Conservation (phyloP, 805 yeast genomes). For the Millerozyma miso region DNA sequence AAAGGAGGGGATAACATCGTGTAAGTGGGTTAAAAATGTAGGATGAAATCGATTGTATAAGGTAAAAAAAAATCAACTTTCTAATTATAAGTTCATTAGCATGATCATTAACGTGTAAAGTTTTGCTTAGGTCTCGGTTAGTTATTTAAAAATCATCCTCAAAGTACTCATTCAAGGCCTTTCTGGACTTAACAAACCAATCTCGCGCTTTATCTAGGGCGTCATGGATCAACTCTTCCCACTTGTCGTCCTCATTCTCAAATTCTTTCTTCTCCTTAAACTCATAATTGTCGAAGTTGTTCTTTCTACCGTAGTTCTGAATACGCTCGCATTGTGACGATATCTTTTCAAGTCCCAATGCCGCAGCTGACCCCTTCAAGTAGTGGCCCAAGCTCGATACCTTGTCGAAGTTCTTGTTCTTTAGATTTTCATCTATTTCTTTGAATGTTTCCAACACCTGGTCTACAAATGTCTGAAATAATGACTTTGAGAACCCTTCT, state of each 20-base stretch:
- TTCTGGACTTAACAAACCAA: conserved; percentile 48
- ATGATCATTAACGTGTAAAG: conserved; percentile 1
- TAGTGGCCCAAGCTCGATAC: conserved; percentile 84
- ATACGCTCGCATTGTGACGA: conserved; percentile 89
- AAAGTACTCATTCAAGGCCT: conserved; percentile 50
- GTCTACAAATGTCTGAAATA: conserved; percentile 80
- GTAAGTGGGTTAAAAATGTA: background rate
- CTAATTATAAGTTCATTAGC: background rate
- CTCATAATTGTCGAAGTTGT: conserved; percentile 29
- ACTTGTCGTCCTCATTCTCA: conserved; percentile 15
- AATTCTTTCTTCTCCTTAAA: conserved; percentile 17
- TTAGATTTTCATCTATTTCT: conserved; percentile 60
- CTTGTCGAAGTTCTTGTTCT: conserved; percentile 45
- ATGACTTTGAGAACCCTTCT: conserved; percentile 77
- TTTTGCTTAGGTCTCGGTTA: too few relatives aligned
- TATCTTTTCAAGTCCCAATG: conserved; percentile 78
- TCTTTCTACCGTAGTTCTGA: conserved; percentile 76
- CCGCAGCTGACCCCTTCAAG: conserved; percentile 92
- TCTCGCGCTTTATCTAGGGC: conserved; percentile 50
- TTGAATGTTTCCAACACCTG: conserved; percentile 81
- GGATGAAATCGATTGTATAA: background rate
- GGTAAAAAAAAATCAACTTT: background rate
- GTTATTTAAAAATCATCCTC: conserved; percentile 22
- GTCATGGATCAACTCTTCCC: conserved; percentile 40
- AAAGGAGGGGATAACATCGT: background rate